Evolutionary conservation across 495 filamentous ascomycete genomes (phyloP).

Genomic region (Amorphotheca resinae): DNA sequence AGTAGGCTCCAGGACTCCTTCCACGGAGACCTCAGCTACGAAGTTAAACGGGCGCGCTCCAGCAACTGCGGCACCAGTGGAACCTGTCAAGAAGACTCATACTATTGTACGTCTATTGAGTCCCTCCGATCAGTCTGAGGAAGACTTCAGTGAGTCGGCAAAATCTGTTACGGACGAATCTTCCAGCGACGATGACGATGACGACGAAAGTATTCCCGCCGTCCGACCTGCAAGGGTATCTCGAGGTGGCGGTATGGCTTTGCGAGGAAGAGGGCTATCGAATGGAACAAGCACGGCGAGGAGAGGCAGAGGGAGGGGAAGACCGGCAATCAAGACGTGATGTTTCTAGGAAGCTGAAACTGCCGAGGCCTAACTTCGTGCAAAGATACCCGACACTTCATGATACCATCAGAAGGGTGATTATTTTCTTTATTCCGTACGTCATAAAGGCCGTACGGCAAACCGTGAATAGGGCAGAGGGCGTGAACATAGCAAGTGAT

Average conservation of each 20-base stretch:
- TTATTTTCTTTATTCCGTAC: too few species aligned
- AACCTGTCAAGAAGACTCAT: slow-evolving; percentile 6
- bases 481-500: too few species aligned
- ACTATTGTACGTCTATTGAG: slow-evolving; percentile 16
- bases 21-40: background rate
- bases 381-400: too few species aligned
- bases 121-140: slow-evolving; percentile 2
- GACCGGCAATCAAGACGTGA: too few species aligned
- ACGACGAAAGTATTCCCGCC: slow-evolving; percentile 13
- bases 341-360: too few species aligned
- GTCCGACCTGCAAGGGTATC: slow-evolving; percentile 4
- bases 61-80: background rate
- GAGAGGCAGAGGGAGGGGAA: slow-evolving; percentile 6
- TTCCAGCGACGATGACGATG: background rate
- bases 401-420: too few species aligned
- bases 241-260: slow-evolving; percentile 4
- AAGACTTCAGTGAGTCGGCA: slow-evolving; percentile 4
- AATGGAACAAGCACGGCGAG: background rate
- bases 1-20: background rate
- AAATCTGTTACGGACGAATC: slow-evolving; percentile 3
- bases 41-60: background rate
- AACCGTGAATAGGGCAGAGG: too few species aligned
- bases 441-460: too few species aligned
- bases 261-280: background rate
- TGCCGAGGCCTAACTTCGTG: background rate